Percentiles rank a stretch among this genome's conserved stretches.
These are phyloP conservation scores for Boeremia lycopersici DNA, from an alignment of 2,329 filamentous ascomycete genomes.

Conservation along the genomic window DNA sequence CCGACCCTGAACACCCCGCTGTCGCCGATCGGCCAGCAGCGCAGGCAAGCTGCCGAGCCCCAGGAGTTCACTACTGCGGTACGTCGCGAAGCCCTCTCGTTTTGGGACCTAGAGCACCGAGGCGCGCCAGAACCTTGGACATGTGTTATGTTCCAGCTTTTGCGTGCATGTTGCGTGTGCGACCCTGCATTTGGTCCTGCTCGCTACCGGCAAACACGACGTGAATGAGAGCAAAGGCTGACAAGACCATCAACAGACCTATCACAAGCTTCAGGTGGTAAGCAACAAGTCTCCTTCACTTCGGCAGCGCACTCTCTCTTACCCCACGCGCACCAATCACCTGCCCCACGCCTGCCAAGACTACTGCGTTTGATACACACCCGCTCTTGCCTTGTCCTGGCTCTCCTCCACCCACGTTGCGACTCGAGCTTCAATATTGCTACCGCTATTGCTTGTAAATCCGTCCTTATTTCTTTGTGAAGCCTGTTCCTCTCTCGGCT, in stretches of 20 bases:
- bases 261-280: conserved; percentile 80
- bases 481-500: conserved; percentile 11
- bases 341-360: conserved; percentile 13
- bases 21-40: conserved; percentile 62
- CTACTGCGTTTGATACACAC: neutral
- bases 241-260: conserved; percentile 55
- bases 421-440: conserved; percentile 11
- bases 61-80: conserved; percentile 61
- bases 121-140: neutral
- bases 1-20: conserved; percentile 77
- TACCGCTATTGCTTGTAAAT: conserved; percentile 26
- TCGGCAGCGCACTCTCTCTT: conserved; percentile 19
- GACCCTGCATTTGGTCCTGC: neutral
- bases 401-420: neutral
- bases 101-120: neutral
- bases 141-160: neutral
- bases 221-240: conserved; percentile 36
- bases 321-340: conserved; percentile 11
- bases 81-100: conserved; percentile 44
- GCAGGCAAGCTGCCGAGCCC: conserved; percentile 60
- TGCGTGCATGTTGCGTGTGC: neutral
- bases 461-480: conserved; percentile 21
- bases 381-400: conserved; percentile 1
- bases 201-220: conserved; percentile 11
- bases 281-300: conserved; percentile 47